Evolutionary conservation across 1,139 yeast species (phyloP).

Genomic region (Hanseniaspora uvarum): DNA sequence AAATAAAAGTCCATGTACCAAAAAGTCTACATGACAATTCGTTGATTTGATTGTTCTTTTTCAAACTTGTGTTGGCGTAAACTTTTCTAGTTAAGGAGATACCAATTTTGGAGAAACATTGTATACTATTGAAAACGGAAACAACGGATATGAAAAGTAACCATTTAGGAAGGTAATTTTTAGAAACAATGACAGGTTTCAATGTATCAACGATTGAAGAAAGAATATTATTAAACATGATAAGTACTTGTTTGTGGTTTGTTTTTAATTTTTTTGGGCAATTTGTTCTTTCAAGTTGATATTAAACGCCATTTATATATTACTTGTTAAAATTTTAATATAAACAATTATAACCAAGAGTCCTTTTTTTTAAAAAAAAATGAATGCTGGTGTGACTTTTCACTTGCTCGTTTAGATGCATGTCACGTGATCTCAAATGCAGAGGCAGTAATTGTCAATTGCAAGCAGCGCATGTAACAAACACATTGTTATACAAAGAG

Average conservation of each 20-base stretch:
- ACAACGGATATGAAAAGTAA: conserved; percentile 70
- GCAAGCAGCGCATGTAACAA: too few species aligned
- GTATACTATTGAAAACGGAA: conserved; percentile 79
- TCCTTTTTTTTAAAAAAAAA: too few species aligned
- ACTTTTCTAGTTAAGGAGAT: conserved; percentile 66
- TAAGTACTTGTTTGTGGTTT: background rate
- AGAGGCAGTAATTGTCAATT: too few species aligned
- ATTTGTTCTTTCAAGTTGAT: too few species aligned
- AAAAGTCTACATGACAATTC: conserved; percentile 82
- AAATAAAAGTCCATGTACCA: conserved; percentile 93
- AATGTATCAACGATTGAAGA: conserved; percentile 26
- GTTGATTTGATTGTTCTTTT: conserved; percentile 54
- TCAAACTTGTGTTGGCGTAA: conserved; percentile 40
- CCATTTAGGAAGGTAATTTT: conserved; percentile 51
- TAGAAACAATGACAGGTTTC: conserved; percentile 28
- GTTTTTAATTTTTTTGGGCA: background rate
- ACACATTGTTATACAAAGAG: too few species aligned
- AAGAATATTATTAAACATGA: conserved; percentile 14
- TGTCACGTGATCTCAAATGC: background rate
- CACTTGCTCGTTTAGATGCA: background rate
- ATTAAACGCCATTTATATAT: too few species aligned
- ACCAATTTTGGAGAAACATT: conserved; percentile 64
- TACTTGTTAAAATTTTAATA: too few species aligned
- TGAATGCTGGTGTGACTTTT: background rate
- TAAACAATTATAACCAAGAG: too few species aligned